Percentiles rank a stretch among this genome's conserved stretches.
Evolutionary conservation across 2,329 filamentous ascomycete genomes (phyloP).

Genomic region (Thermothelomyces thermophilus): DNA sequence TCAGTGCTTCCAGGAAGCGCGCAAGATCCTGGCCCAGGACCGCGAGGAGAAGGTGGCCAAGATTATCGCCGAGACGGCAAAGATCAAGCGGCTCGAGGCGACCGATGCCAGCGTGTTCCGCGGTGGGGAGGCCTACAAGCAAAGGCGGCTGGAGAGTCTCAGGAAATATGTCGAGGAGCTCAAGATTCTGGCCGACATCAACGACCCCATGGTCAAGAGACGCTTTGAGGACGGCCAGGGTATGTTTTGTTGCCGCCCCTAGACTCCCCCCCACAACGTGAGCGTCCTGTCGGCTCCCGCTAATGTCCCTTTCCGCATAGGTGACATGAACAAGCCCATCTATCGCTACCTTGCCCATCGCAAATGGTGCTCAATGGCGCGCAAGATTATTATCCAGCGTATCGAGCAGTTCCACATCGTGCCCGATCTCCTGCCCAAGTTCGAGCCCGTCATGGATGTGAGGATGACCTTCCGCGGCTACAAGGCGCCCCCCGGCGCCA

Average conservation of each 20-base stretch:
- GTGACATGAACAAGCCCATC: slow-evolving; percentile 92
- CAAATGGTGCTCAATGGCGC: slow-evolving; percentile 82
- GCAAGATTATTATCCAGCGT: slow-evolving; percentile 74
- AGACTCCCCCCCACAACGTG: neutral
- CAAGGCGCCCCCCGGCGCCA: slow-evolving; percentile 67
- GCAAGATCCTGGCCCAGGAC: slow-evolving; percentile 73
- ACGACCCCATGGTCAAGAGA: slow-evolving; percentile 89
- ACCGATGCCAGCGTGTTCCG: slow-evolving; percentile 49
- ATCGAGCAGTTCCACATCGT: slow-evolving; percentile 80
- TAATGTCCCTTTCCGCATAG: slow-evolving; percentile 39
- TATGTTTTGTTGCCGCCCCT: slow-evolving; percentile 37
- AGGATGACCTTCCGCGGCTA: slow-evolving; percentile 70
- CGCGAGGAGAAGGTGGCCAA: slow-evolving; percentile 70
- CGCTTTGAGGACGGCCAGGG: slow-evolving; percentile 87
- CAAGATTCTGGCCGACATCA: slow-evolving; percentile 89
- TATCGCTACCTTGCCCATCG: slow-evolving; percentile 83
- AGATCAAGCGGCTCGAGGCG: slow-evolving; percentile 61
- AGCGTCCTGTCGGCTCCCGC: too few species aligned
- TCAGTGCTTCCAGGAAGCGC: slow-evolving; percentile 95
- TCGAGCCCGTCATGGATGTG: slow-evolving; percentile 74
- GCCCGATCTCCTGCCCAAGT: slow-evolving; percentile 76
- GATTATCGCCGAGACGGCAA: slow-evolving; percentile 60
- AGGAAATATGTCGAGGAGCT: slow-evolving; percentile 64
- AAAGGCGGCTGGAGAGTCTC: slow-evolving; percentile 63
- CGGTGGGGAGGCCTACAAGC: slow-evolving; percentile 59